Base-by-base conservation (phyloP, 2,329 filamentous ascomycete species). In the Fonsecaea pugnacius region DNA sequence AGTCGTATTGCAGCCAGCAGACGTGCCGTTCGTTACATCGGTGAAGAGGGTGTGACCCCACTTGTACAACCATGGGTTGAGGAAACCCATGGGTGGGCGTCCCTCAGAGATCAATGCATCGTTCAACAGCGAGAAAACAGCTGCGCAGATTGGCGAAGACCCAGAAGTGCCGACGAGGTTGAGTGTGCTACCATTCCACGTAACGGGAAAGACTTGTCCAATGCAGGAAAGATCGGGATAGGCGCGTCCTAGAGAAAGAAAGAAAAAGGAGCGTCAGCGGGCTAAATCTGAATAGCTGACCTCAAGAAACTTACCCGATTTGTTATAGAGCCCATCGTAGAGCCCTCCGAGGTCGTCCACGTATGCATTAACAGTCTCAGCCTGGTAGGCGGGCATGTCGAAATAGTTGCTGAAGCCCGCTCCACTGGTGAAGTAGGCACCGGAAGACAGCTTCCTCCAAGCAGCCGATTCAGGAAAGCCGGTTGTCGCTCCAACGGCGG, bases 151-250 rank as follows among this genome's bases (percentile, higher is more conserved):
- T 16, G 69, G 69, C 10, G 68, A 60, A n/a, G 67, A 65, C 14
- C 65, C 68, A 52, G 77, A 79, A 35, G 82, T 84, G 33, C 84
- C 84, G 38, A 78, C 78, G 21, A 84, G 78, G 0, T 72, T 73
- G 16, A 68, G 18, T 36, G 71, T 72, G 4, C 48, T 51, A 1
- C 78, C 78, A 50, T 81, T 73, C 62, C 80, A 76, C 52, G 77
- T 73, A 38, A 81, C 74, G 18, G 75, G 66, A 67, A 75, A 82
- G 27, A 75, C 72, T 73, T 73, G 69, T 4, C 82, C 81, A 65
- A 90, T 85, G 18, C 85, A 85, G 1, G 87, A 77, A 14, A 89
- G 79, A 70, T 90, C 87, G 0, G 87, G 87, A 65, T 86, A 85
- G 0, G 77, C 88, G 63, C 87, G 82, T 0, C 87, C 88, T 14